Percentiles rank a stretch among this genome's conserved stretches.
Evolutionary conservation across 1,139 yeast species (phyloP).

Genomic region (Yamadazyma atmosphaerica): DNA sequence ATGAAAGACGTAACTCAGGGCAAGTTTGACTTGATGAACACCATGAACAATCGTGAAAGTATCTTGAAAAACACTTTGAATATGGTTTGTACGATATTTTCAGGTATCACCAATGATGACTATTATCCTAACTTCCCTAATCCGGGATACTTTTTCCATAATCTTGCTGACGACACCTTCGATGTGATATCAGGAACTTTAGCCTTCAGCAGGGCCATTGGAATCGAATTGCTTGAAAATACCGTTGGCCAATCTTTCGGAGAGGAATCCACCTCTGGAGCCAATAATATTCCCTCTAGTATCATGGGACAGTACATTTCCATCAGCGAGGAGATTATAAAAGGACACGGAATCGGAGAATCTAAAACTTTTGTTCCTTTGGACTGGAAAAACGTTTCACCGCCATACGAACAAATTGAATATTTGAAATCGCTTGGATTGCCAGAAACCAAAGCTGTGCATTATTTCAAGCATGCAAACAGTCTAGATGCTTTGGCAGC

Average conservation of each 20-base stretch:
- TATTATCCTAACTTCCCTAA: constrained; percentile 23
- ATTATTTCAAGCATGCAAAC: constrained; percentile 31
- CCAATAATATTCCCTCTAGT: constrained; percentile 23
- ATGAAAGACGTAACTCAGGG: constrained; percentile 19
- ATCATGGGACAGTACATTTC: constrained; percentile 28
- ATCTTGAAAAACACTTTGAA: constrained; percentile 41
- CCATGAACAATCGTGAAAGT: constrained; percentile 36
- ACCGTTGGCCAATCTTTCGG: constrained; percentile 7
- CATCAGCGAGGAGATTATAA: constrained; percentile 24
- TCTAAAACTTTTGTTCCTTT: constrained; percentile 36
- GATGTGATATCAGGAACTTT: constrained; percentile 31
- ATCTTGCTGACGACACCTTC: constrained; percentile 10
- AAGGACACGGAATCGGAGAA: constrained; percentile 6
- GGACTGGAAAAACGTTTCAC: constrained; percentile 47
- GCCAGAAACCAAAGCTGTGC: constrained; percentile 37
- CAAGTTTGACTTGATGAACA: constrained; percentile 36
- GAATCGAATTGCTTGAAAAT: constrained; percentile 26
- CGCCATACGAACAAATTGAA: constrained; percentile 51
- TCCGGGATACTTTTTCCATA: constrained; percentile 26
- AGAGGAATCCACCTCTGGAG: background rate
- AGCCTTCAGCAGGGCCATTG: constrained; percentile 40
- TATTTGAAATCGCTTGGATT: constrained; percentile 50
- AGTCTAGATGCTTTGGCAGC: constrained; percentile 19
- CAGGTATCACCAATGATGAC: constrained; percentile 34
- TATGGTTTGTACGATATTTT: constrained; percentile 41